phyloP scores from a whole-genome alignment of 2,329 filamentous ascomycete genomes.

The Capronia americana region DNA sequence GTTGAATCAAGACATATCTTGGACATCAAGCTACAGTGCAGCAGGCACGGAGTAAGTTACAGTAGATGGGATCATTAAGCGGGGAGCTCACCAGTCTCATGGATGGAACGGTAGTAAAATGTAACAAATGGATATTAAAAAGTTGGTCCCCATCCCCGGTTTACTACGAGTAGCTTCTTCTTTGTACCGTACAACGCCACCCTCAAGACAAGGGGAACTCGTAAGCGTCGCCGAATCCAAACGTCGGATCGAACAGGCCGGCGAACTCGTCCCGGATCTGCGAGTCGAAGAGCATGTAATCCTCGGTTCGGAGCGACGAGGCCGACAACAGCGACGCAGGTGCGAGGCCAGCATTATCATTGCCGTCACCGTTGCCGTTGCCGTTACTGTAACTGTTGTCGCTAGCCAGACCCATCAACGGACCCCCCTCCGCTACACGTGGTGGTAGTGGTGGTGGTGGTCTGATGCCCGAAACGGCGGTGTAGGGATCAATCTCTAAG shows the following conservation, averaged over 20 bases:
- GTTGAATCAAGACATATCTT: background rate
- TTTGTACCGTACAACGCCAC: background rate
- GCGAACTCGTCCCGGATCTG: conserved; percentile 21
- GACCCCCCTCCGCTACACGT: no score
- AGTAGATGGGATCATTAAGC: background rate
- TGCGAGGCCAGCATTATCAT: background rate
- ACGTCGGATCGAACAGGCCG: conserved; percentile 10
- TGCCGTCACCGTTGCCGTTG: background rate
- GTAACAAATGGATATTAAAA: background rate
- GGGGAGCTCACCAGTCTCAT: no score
- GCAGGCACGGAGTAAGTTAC: background rate
- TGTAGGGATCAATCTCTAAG: no score
- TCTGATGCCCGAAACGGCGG: no score
- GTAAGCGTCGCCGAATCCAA: background rate
- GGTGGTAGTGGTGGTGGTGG: no score
- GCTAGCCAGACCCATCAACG: background rate
- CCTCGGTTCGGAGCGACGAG: background rate
- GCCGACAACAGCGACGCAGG: background rate
- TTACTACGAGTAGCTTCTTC: no score
- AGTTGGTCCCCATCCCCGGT: background rate
- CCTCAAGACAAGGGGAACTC: conserved; percentile 7
- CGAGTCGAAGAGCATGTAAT: conserved; percentile 18
- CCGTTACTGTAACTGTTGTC: background rate
- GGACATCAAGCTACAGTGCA: background rate
- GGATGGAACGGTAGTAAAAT: background rate